Base-by-base conservation (phyloP, 805 yeast genomes). In the Yarrowia divulgata region DNA sequence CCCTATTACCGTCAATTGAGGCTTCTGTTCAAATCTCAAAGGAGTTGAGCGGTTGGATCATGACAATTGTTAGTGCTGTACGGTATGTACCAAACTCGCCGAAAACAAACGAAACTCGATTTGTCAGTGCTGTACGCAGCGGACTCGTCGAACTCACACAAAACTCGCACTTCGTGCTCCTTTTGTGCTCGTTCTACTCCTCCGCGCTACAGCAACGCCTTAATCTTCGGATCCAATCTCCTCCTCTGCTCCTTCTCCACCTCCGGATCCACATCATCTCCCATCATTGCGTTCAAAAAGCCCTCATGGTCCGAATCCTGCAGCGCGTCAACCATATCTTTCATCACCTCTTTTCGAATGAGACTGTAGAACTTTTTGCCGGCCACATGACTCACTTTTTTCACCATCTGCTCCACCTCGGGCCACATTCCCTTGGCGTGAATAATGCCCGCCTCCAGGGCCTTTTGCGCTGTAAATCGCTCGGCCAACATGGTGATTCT, bases 361-460 rank as follows among this genome's bases (percentile, higher is more conserved):
- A 58, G 32, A 16, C 39, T 14, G 54, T 62, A 62, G 45, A 48
- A 62, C 45, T 48, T 45, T 18, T 46, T 62, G 34, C 54, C 52
- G 2, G 54, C 43, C 45, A 62, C 52, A 2, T 32, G 52, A 7
- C 29, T 2, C 39, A 75, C 70, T 48, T 69, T 64, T 32, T 58
- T 55, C 13, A 73, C 80, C 48, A 79, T 69, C 32, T 55, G 75
- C 60, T 76, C 77, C 8, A 75, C 81, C 46, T 77, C 79, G 0
- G 73, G 71, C 34, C 77, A 63, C n/a, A 73, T 77, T 8, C 82
- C 82, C 39, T 72, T 70, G 0, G 74, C 76, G 54, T 79, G 77
- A 45, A 80, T 72, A 8, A 80, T 55, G 1, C 77, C 76, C 8
- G 68, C 66, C 35, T 72, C 68, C 4, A 76, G 55, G 4, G 79